phyloP scores from a whole-genome alignment of 768 basidiomycete species.

The Piloderma croceum region DNA sequence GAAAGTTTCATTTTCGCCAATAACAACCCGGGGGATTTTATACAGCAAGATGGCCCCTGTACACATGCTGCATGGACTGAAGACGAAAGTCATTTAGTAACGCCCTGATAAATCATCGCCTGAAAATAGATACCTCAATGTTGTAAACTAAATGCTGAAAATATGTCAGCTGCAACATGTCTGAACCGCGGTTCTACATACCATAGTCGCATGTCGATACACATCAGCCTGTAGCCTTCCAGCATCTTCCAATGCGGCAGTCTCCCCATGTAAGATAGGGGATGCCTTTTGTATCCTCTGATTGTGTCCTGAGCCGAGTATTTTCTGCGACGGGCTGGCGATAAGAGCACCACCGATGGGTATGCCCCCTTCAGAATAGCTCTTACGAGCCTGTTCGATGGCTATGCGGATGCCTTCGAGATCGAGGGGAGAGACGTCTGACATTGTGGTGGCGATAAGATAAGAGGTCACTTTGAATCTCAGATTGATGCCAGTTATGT shows the following conservation, averaged over 20 bases:
- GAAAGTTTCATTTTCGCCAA: constrained; percentile 57
- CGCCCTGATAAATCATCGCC: too few species aligned
- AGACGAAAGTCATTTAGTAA: too few species aligned
- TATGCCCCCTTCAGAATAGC: constrained; percentile 50
- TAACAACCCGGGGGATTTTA: constrained; percentile 59
- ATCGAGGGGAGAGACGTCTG: neutral
- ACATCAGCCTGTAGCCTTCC: constrained; percentile 41
- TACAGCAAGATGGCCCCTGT: constrained; percentile 58
- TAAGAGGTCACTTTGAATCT: too few species aligned
- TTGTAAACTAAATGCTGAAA: too few species aligned
- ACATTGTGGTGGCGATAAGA: too few species aligned
- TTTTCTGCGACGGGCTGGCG: constrained; percentile 21
- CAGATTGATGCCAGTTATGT: too few species aligned
- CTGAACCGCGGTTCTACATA: too few species aligned
- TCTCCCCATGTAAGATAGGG: constrained; percentile 4
- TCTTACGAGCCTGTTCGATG: constrained; percentile 38
- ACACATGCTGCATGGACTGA: constrained; percentile 70
- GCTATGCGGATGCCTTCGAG: constrained; percentile 20
- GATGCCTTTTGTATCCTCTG: too few species aligned
- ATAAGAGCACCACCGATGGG: constrained; percentile 56
- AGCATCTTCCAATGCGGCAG: constrained; percentile 35
- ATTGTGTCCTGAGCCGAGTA: constrained; percentile 32
- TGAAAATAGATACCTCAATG: too few species aligned
- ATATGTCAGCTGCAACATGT: too few species aligned
- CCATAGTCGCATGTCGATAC: constrained; percentile 47